Conservation (phyloP, 2,329 filamentous ascomycete genomes). For the Talaromyces sp. region DNA sequence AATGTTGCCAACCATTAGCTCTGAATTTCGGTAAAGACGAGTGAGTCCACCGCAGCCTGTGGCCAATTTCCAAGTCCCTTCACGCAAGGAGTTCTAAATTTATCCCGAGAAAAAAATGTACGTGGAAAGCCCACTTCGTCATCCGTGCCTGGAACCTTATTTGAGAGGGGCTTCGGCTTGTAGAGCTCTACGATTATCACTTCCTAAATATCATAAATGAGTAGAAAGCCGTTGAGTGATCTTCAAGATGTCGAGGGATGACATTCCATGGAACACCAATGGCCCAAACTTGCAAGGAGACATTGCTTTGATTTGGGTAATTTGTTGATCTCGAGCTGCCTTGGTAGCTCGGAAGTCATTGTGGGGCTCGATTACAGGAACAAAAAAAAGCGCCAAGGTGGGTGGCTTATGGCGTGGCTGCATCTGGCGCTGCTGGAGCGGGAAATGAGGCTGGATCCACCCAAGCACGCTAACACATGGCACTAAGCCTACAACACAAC, state of each 20-base stretch:
- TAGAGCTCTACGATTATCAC: not conserved
- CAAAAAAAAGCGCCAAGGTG: not conserved
- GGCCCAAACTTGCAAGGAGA: not conserved
- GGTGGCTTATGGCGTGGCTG: not conserved
- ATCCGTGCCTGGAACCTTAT: conserved; percentile 8
- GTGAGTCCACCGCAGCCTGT: too few relatives aligned
- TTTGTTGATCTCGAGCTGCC: not conserved
- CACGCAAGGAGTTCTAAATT: too few relatives aligned
- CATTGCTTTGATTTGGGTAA: not conserved
- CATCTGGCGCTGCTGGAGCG: not conserved
- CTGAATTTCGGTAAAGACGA: too few relatives aligned
- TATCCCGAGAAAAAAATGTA: not conserved
- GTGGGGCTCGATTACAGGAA: not conserved
- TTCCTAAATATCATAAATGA: not conserved
- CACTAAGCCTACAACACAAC: not conserved
- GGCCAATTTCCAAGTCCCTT: too few relatives aligned
- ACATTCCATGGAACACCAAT: not conserved
- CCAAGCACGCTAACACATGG: not conserved
- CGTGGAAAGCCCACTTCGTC: not conserved
- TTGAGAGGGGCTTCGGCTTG: not conserved
- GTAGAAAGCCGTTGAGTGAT: not conserved
- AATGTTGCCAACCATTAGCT: too few relatives aligned
- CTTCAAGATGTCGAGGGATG: not conserved
- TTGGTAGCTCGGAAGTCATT: not conserved
- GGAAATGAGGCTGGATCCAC: not conserved